Percentiles rank a stretch among this genome's conserved stretches.
Evolutionary conservation across 106 monocot species (phyloP).

Genomic region (Dioscorea alata): DNA sequence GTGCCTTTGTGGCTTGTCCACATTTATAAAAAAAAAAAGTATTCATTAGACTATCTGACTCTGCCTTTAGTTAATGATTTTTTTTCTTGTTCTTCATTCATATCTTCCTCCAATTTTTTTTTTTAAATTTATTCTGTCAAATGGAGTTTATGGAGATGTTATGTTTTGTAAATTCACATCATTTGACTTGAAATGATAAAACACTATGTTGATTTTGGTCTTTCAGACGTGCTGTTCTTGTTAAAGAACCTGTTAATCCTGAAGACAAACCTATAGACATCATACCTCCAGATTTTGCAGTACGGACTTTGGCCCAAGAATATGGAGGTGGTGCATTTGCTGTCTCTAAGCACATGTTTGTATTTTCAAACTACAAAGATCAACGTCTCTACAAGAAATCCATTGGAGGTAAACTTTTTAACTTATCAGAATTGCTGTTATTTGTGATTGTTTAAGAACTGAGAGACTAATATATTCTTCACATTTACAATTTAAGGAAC

Average conservation of each 20-base stretch:
- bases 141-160: neutral
- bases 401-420: conserved; percentile 47
- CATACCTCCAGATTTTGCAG: conserved; percentile 55
- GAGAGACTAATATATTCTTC: too few relatives aligned
- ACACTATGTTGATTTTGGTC: neutral
- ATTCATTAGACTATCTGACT: too few relatives aligned
- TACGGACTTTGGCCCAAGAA: conserved; percentile 83
- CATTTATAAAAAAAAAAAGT: too few relatives aligned
- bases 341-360: conserved; percentile 42
- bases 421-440: neutral
- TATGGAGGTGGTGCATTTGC: conserved; percentile 87
- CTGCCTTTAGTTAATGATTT: too few relatives aligned
- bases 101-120: neutral
- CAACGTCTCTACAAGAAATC: conserved; percentile 70
- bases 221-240: conserved; percentile 79
- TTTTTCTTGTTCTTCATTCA: neutral
- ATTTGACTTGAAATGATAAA: too few relatives aligned
- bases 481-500: too few relatives aligned
- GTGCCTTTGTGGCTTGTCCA: too few relatives aligned
- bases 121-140: neutral
- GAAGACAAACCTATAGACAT: conserved; percentile 62
- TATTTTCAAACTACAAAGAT: conserved; percentile 92
- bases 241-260: conserved; percentile 47
- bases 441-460: neutral
- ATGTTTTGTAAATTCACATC: too few relatives aligned